Percentiles rank a stretch among this genome's conserved stretches.
Conservation (phyloP, 768 basidiomycete species). For the Thelephora aurantiotincta region DNA sequence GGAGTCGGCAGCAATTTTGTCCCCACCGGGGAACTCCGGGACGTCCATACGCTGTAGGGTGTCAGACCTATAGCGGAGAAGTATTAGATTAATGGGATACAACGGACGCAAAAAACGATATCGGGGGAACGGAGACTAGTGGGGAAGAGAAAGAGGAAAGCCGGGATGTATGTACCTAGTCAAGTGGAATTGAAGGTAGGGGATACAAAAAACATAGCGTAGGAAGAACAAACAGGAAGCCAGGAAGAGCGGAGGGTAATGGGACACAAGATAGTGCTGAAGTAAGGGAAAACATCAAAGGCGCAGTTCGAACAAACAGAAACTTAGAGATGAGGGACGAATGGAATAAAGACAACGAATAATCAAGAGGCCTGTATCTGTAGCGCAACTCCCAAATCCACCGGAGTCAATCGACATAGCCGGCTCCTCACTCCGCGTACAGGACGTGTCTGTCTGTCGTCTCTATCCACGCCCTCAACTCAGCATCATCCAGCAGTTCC, state of each 20-base stretch:
- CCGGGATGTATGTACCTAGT: no score
- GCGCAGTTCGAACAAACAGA: not conserved
- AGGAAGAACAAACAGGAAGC: not conserved
- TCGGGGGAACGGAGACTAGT: no score
- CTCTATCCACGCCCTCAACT: slow-evolving; percentile 62
- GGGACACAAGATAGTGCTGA: not conserved
- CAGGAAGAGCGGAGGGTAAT: not conserved
- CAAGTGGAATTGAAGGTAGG: no score
- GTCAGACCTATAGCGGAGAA: no score
- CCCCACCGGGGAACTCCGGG: no score
- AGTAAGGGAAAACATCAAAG: not conserved
- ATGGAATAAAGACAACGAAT: not conserved
- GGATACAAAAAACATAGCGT: no score
- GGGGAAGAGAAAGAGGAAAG: no score
- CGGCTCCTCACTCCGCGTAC: slow-evolving; percentile 48
- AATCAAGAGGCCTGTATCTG: not conserved
- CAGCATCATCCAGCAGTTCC: slow-evolving; percentile 46
- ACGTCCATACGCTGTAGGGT: no score
- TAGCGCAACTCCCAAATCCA: not conserved
- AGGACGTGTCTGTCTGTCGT: slow-evolving; percentile 72
- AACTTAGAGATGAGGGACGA: not conserved
- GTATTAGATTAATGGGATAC: no score
- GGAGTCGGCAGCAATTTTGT: no score
- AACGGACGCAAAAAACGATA: no score
- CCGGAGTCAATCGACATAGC: not conserved